phyloP scores from a whole-genome alignment of 1,284 basidiomycete genomes.

The Ceratobasidium theobromae region DNA sequence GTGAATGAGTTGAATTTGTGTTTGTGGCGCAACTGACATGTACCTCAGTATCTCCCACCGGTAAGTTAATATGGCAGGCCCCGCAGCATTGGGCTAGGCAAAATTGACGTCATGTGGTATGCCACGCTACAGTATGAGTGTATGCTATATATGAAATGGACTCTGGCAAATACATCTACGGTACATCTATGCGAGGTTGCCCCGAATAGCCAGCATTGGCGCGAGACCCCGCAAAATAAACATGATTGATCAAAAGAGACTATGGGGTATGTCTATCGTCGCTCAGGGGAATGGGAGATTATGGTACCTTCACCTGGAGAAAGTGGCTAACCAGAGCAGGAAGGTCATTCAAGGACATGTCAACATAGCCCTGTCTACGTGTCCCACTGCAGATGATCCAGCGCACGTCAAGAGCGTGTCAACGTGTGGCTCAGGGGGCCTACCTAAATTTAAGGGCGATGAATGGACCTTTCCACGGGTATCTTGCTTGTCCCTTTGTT shows the following conservation, averaged over 20 bases:
- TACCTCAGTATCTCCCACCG: no score
- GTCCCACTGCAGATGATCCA: constrained; percentile 24
- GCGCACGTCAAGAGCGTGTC: not conserved
- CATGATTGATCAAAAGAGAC: constrained; percentile 23
- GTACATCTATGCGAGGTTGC: constrained; percentile 33
- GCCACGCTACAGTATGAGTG: not conserved
- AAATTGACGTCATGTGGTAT: not conserved
- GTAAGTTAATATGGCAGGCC: no score
- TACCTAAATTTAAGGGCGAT: constrained; percentile 68
- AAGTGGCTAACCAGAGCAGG: constrained; percentile 82
- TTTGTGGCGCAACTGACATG: no score
- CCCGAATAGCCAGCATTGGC: constrained; percentile 14
- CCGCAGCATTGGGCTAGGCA: not conserved
- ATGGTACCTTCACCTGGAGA: constrained; percentile 43
- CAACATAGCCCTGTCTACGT: constrained; percentile 58
- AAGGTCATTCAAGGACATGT: constrained; percentile 77
- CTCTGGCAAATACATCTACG: constrained; percentile 21
- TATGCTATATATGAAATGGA: constrained; percentile 17
- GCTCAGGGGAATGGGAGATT: not conserved
- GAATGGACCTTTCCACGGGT: constrained; percentile 32
- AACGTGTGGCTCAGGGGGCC: not conserved
- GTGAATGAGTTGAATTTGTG: no score
- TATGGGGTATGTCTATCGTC: constrained; percentile 10
- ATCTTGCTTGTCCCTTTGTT: constrained; percentile 27
- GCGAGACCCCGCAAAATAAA: constrained; percentile 19